These are phyloP conservation scores for Phialophora chinensis DNA, from an alignment of 2,329 filamentous ascomycete species.

Conservation along the genomic window DNA sequence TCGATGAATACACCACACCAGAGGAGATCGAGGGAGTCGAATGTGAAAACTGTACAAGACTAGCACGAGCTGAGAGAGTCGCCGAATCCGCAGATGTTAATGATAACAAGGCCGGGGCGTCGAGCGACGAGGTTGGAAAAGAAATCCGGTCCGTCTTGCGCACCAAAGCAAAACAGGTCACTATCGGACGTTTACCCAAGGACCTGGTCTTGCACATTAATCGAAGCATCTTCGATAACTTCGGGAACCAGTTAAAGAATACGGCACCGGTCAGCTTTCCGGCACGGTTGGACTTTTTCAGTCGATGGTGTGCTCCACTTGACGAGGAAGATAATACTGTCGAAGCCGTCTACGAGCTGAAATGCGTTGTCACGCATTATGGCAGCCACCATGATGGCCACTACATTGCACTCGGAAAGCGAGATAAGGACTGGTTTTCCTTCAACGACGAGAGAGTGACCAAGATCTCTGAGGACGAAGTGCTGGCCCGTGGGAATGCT, in stretches of 20 bases:
- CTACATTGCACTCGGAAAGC: conserved; percentile 85
- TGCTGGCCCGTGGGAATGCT: conserved; percentile 77
- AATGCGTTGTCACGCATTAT: conserved; percentile 85
- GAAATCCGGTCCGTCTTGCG: conserved; percentile 70
- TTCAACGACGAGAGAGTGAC: conserved; percentile 88
- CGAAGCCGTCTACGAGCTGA: conserved; percentile 70
- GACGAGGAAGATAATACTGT: conserved; percentile 49
- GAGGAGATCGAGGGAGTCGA: conserved; percentile 89
- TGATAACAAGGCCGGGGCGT: conserved; percentile 43
- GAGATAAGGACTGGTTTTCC: conserved; percentile 72
- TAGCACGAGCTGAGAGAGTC: conserved; percentile 12
- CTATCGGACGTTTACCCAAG: conserved; percentile 80
- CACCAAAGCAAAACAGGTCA: conserved; percentile 88
- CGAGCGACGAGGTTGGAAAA: conserved; percentile 39
- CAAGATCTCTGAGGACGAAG: conserved; percentile 72
- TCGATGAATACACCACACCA: conserved; percentile 83
- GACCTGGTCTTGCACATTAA: conserved; percentile 88
- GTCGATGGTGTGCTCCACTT: conserved; percentile 60
- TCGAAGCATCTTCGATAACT: conserved; percentile 86
- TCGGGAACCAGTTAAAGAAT: conserved; percentile 81
- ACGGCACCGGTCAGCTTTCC: conserved; percentile 80
- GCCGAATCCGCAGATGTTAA: background rate
- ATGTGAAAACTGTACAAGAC: conserved; percentile 81
- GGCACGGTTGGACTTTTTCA: conserved; percentile 73
- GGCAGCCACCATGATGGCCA: conserved; percentile 94